A percentile compares a stretch with the other conserved stretches of the same genome.
Evolutionary conservation across 805 yeast species (phyloP).

Genomic region (Naumovozyma dairenensis): DNA sequence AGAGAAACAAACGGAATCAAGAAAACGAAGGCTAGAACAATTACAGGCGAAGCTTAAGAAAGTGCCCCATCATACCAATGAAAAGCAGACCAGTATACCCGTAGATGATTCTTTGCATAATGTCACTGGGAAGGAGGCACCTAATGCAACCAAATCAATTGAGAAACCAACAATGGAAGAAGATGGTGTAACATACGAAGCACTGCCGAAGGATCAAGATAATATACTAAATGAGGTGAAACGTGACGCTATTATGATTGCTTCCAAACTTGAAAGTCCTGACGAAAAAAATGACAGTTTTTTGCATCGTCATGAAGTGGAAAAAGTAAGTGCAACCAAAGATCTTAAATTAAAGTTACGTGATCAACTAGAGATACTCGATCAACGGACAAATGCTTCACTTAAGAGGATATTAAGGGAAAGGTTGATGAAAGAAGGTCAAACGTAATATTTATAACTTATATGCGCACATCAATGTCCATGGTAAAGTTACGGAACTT

Average conservation of each 20-base stretch:
- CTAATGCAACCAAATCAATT: too few relatives aligned
- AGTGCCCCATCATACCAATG: not conserved
- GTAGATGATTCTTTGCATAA: too few relatives aligned
- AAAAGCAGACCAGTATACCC: not conserved
- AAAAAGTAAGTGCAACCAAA: slow-evolving; percentile 18
- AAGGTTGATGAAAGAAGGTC: slow-evolving; percentile 11
- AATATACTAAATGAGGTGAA: too few relatives aligned
- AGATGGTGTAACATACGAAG: too few relatives aligned
- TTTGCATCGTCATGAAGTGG: slow-evolving; percentile 2
- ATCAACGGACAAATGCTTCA: slow-evolving; percentile 35
- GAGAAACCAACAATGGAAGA: too few relatives aligned
- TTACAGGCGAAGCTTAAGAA: not conserved
- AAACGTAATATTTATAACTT: not conserved
- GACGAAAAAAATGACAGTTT: too few relatives aligned
- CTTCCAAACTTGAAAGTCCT: too few relatives aligned
- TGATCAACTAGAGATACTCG: slow-evolving; percentile 31
- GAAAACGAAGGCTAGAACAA: not conserved
- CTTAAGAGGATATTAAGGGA: slow-evolving; percentile 33
- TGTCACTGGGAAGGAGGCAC: too few relatives aligned
- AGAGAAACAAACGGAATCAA: not conserved
- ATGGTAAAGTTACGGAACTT: too few relatives aligned
- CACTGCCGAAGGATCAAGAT: too few relatives aligned
- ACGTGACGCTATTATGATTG: too few relatives aligned
- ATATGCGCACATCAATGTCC: not conserved
- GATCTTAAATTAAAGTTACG: slow-evolving; percentile 34